These are phyloP conservation scores for Jacaranda mimosifolia DNA, from an alignment of 257 asterid genomes.

Conservation along the genomic window DNA sequence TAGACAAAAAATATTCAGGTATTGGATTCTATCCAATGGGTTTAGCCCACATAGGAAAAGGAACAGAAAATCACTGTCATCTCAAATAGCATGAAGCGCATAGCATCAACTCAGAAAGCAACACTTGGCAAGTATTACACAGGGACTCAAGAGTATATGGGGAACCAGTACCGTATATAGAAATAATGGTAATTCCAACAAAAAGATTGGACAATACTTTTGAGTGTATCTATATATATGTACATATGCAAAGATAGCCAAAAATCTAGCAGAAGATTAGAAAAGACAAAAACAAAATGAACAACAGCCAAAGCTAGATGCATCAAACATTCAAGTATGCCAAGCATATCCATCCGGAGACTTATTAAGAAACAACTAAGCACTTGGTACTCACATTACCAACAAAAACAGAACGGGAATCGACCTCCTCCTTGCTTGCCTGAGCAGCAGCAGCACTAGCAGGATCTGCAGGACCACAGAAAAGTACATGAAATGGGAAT, in stretches of 20 bases:
- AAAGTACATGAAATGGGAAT: constrained; percentile 21
- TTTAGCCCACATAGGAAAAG: background rate
- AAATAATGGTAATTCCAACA: background rate
- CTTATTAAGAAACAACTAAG: background rate
- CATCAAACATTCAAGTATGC: background rate
- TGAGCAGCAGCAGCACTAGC: constrained; percentile 79
- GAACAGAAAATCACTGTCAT: constrained; percentile 1
- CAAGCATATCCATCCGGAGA: background rate
- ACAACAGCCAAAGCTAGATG: background rate
- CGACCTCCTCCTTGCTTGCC: constrained; percentile 88
- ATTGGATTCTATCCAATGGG: background rate
- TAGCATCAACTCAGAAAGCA: constrained; percentile 1
- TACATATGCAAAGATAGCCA: background rate
- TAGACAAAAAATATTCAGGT: background rate
- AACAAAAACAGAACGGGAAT: constrained; percentile 84
- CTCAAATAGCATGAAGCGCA: constrained; percentile 9
- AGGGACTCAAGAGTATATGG: background rate
- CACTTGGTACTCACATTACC: constrained; percentile 79
- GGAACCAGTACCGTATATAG: background rate
- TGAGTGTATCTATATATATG: background rate
- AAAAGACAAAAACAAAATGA: background rate
- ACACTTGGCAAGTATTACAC: background rate
- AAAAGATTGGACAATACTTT: background rate
- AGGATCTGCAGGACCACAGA: constrained; percentile 60
- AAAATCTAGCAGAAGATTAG: constrained; percentile 20